Evolutionary conservation across 768 basidiomycete species (phyloP).

Genomic region (Macrolepiota dolichaula): DNA sequence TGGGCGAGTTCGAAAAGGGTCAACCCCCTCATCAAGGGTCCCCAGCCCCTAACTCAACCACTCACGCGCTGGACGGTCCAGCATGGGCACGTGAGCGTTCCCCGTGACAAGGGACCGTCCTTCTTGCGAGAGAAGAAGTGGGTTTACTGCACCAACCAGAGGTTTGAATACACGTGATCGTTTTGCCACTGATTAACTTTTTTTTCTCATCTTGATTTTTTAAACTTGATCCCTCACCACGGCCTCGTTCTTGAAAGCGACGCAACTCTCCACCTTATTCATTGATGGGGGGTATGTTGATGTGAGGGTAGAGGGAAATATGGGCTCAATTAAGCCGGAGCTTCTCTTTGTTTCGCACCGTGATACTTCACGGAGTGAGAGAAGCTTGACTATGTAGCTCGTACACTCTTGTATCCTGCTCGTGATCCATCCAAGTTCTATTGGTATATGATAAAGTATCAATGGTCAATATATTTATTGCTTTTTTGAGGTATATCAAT

Average conservation of each 20-base stretch:
- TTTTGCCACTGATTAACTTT: neutral
- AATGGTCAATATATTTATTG: neutral
- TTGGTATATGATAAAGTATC: neutral
- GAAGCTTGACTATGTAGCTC: slow-evolving; percentile 77
- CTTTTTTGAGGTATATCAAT: neutral
- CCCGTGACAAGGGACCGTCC: too few relatives aligned
- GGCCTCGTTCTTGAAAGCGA: slow-evolving; percentile 12
- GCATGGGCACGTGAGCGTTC: too few relatives aligned
- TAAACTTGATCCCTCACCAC: slow-evolving; percentile 5
- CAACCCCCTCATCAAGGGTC: too few relatives aligned
- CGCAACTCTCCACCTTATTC: slow-evolving; percentile 53
- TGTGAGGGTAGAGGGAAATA: slow-evolving; percentile 38
- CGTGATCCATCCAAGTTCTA: neutral
- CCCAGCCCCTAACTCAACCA: too few relatives aligned
- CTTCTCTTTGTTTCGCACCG: slow-evolving; percentile 40
- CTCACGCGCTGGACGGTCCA: too few relatives aligned
- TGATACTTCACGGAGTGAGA: slow-evolving; percentile 41
- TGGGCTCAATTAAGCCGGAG: slow-evolving; percentile 84
- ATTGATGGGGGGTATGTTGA: slow-evolving; percentile 49
- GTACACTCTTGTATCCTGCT: slow-evolving; percentile 34
- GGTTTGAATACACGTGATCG: too few relatives aligned
- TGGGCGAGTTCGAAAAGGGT: too few relatives aligned
- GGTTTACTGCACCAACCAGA: too few relatives aligned
- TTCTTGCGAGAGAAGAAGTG: too few relatives aligned
- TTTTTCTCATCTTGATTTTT: neutral